A percentile compares a stretch with the other conserved stretches of the same genome.
These are phyloP conservation scores for Claviceps purpurea DNA, from an alignment of 2,329 filamentous ascomycete genomes.

Conservation along the genomic window DNA sequence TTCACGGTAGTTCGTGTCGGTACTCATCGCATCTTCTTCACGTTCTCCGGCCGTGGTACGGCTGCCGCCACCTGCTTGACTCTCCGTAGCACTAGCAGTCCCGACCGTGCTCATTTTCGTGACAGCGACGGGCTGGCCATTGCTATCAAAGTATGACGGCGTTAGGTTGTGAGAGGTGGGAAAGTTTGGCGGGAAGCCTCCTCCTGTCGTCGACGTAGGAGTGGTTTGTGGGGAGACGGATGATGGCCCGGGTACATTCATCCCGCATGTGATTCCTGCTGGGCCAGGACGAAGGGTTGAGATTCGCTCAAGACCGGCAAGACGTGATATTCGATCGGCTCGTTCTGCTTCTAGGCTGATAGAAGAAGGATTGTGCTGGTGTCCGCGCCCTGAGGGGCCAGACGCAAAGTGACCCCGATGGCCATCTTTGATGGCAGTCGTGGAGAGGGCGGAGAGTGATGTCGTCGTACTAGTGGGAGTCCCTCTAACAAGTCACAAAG, in stretches of 20 bases:
- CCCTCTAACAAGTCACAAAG: constrained; percentile 27
- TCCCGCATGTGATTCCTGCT: constrained; percentile 19
- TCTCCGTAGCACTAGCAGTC: constrained; percentile 76
- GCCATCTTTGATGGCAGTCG: constrained; percentile 91
- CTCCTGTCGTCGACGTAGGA: constrained; percentile 31
- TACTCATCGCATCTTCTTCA: constrained; percentile 59
- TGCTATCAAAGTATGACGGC: constrained; percentile 70
- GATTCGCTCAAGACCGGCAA: constrained; percentile 82
- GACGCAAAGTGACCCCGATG: constrained; percentile 66
- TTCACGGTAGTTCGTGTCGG: constrained; percentile 46
- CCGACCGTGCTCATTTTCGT: constrained; percentile 85
- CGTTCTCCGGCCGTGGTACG: constrained; percentile 40
- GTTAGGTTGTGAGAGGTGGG: constrained; percentile 29
- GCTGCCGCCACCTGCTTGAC: constrained; percentile 43
- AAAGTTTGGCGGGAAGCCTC: constrained; percentile 24
- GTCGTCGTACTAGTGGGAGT: constrained; percentile 89
- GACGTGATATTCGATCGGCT: constrained; percentile 85
- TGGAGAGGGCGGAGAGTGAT: constrained; percentile 81
- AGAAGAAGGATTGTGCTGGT: constrained; percentile 45
- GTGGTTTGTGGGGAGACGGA: constrained; percentile 36
- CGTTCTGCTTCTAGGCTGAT: constrained; percentile 81
- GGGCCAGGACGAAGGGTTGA: constrained; percentile 53
- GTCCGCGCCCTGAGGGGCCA: constrained; percentile 36
- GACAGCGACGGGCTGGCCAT: constrained; percentile 50
- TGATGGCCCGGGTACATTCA: constrained; percentile 12